These are phyloP conservation scores for Camelina laxa DNA, from an alignment of 345 rosid species.

Conservation along the genomic window DNA sequence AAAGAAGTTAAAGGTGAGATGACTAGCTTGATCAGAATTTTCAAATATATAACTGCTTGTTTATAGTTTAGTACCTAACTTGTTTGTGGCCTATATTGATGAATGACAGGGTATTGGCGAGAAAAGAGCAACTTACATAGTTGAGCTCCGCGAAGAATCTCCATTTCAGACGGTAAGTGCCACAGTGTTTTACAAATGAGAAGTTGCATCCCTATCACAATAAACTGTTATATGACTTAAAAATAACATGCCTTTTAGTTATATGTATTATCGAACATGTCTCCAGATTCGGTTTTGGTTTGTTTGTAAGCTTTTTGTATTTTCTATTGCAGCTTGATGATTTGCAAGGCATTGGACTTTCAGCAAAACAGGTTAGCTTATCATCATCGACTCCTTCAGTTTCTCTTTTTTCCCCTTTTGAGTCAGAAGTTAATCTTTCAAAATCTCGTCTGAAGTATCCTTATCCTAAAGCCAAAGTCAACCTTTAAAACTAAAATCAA, in stretches of 20 bases:
- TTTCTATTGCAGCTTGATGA: slow-evolving; percentile 62
- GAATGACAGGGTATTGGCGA: slow-evolving; percentile 77
- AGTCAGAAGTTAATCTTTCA: neutral
- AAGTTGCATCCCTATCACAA: neutral
- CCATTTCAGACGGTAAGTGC: slow-evolving; percentile 62
- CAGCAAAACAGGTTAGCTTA: slow-evolving; percentile 71
- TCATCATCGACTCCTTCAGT: neutral
- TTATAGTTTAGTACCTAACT: slow-evolving; percentile 11
- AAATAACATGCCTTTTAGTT: neutral
- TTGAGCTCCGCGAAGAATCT: slow-evolving; percentile 65
- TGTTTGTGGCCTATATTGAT: neutral
- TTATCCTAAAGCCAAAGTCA: no score
- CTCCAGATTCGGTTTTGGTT: neutral
- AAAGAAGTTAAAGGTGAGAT: slow-evolving; percentile 73
- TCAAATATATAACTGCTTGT: neutral
- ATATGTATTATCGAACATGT: neutral
- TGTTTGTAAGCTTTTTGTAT: neutral
- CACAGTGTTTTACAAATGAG: neutral
- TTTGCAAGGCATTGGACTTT: slow-evolving; percentile 66
- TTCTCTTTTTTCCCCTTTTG: neutral
- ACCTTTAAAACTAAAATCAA: neutral
- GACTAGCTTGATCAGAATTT: neutral
- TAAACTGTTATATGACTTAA: neutral
- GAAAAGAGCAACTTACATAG: slow-evolving; percentile 71
- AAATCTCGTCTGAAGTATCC: neutral